phyloP scores from a whole-genome alignment of 371 early-diverging fungal genomes.

The Actinomortierella wolfii region DNA sequence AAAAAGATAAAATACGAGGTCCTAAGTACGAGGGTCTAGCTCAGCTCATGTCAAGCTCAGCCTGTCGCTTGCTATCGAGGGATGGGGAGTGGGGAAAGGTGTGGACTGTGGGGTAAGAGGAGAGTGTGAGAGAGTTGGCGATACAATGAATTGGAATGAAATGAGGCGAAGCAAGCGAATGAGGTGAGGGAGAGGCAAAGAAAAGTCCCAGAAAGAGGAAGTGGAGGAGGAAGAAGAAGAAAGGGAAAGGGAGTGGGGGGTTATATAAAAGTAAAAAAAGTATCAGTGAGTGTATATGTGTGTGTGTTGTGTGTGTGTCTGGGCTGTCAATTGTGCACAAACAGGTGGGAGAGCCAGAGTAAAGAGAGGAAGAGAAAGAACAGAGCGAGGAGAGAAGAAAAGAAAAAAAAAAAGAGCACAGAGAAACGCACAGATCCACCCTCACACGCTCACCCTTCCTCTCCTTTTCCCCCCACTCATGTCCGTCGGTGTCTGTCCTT shows the following conservation, averaged over 20 bases:
- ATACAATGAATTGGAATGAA: too few species aligned
- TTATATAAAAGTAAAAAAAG: too few species aligned
- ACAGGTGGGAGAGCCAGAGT: background rate
- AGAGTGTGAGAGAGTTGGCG: slow-evolving; percentile 5
- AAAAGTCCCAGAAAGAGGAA: background rate
- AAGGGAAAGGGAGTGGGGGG: background rate
- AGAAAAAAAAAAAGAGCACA: too few species aligned
- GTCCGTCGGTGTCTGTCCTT: too few species aligned
- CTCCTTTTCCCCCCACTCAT: too few species aligned
- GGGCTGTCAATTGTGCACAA: too few species aligned
- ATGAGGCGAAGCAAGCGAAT: too few species aligned
- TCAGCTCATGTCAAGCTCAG: background rate
- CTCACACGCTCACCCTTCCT: too few species aligned
- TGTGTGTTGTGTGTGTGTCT: too few species aligned
- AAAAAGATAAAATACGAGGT: background rate
- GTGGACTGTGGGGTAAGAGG: background rate
- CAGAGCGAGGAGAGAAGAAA: background rate
- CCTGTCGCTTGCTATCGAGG: background rate
- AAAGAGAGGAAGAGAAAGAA: background rate
- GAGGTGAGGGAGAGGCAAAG: background rate
- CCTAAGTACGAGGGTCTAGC: background rate
- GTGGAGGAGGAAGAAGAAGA: background rate
- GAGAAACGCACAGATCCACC: too few species aligned
- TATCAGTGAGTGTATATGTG: too few species aligned
- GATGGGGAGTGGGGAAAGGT: background rate